Conservation (phyloP, 352 stramenopile species). For the Phytopythium mirpurense region DNA sequence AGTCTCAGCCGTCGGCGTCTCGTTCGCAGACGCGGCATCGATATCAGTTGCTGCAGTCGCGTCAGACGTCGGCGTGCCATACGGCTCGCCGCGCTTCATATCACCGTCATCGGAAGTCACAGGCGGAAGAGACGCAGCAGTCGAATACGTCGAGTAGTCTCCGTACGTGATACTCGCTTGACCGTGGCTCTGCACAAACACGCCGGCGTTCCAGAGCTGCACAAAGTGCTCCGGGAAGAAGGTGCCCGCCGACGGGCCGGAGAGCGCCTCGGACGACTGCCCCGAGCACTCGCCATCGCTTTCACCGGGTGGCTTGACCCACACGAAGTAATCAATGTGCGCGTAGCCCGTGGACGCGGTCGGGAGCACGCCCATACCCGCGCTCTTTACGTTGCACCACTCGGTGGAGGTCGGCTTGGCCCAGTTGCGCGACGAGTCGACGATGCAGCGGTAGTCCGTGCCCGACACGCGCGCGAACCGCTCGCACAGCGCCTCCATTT, state of each 20-base stretch:
- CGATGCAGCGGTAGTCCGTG: constrained; percentile 31
- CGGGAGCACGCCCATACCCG: constrained; percentile 30
- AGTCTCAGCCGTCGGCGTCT: neutral
- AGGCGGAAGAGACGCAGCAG: neutral
- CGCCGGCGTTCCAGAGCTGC: constrained; percentile 50
- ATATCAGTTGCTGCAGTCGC: neutral
- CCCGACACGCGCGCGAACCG: constrained; percentile 22
- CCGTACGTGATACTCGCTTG: constrained; percentile 10
- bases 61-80: neutral
- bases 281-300: constrained; percentile 36
- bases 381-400: constrained; percentile 38
- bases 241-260: constrained; percentile 27
- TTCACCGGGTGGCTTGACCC: constrained; percentile 40
- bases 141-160: neutral
- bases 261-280: constrained; percentile 21
- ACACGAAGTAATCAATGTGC: constrained; percentile 31
- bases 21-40: neutral
- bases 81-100: neutral
- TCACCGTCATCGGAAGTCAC: neutral
- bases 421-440: constrained; percentile 37
- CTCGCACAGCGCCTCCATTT: constrained; percentile 26
- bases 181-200: constrained; percentile 27
- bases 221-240: constrained; percentile 54
- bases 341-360: constrained; percentile 24
- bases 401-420: constrained; percentile 14